phyloP scores from a whole-genome alignment of 305 asterid species.

The Stenogyne calaminthoides region DNA sequence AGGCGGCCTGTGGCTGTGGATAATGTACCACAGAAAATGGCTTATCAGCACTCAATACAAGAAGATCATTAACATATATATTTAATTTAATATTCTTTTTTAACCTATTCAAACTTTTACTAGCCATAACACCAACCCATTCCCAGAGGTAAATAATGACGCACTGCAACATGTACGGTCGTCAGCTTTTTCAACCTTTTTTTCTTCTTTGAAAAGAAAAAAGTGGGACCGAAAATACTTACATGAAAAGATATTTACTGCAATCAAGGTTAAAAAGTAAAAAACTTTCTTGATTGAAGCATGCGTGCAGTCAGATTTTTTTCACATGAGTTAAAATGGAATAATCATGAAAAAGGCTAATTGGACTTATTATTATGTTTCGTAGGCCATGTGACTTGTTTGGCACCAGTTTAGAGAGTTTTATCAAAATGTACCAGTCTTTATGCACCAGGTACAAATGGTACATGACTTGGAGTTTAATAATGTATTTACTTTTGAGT shows the following conservation, averaged over 20 bases:
- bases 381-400: conserved; percentile 33
- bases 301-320: conserved; percentile 21
- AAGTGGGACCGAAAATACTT: conserved; percentile 8
- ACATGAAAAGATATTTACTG: conserved; percentile 11
- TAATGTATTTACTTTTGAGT: neutral
- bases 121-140: conserved; percentile 33
- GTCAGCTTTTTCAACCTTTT: conserved; percentile 18
- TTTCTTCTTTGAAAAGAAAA: conserved; percentile 15
- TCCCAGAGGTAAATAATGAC: conserved; percentile 38
- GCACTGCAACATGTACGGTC: conserved; percentile 37
- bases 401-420: neutral
- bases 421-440: neutral
- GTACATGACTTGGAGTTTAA: neutral
- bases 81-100: neutral
- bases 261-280: conserved; percentile 24
- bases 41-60: conserved; percentile 41
- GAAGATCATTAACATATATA: neutral
- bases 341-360: conserved; percentile 38
- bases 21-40: conserved; percentile 24
- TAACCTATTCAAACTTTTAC: conserved; percentile 38
- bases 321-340: conserved; percentile 23
- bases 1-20: conserved; percentile 24
- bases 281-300: conserved; percentile 35
- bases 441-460: conserved; percentile 2
- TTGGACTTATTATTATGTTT: conserved; percentile 37